These are phyloP conservation scores for Solanum tarapatanum DNA, from an alignment of 257 asterid genomes.

Conservation along the genomic window DNA sequence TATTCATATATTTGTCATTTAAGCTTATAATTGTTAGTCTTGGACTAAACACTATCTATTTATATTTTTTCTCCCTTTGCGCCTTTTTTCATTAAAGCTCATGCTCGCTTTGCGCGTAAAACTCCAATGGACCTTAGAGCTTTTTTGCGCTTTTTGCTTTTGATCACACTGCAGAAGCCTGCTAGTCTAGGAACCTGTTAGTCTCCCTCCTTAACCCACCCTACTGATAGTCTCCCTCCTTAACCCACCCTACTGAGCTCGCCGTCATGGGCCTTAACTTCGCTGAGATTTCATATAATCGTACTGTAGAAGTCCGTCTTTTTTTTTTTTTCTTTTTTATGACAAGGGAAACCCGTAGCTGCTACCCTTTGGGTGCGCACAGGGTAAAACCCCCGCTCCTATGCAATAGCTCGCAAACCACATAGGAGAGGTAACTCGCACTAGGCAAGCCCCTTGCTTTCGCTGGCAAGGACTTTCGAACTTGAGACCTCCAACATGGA, in stretches of 20 bases:
- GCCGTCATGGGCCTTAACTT: neutral
- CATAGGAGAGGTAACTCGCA: no score
- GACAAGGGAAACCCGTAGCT: no score
- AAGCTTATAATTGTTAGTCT: neutral
- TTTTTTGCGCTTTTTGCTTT: neutral
- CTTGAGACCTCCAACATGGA: no score
- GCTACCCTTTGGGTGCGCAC: no score
- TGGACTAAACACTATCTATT: neutral
- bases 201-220: no score
- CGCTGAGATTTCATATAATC: neutral
- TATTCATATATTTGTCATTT: neutral
- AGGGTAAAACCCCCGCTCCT: no score
- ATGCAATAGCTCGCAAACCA: no score
- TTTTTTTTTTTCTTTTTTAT: no score
- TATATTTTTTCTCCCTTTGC: neutral
- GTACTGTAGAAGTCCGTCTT: neutral
- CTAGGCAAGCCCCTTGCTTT: no score
- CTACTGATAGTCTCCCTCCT: no score
- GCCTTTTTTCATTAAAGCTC: neutral
- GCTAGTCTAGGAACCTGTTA: neutral
- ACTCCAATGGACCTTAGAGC: neutral
- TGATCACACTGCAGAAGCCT: neutral
- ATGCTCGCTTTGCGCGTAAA: neutral
- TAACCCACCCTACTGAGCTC: neutral
- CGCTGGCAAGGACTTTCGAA: no score